These are phyloP conservation scores for Xylariaceae sp. DNA, from an alignment of 2,329 filamentous ascomycete genomes.

Conservation along the genomic window DNA sequence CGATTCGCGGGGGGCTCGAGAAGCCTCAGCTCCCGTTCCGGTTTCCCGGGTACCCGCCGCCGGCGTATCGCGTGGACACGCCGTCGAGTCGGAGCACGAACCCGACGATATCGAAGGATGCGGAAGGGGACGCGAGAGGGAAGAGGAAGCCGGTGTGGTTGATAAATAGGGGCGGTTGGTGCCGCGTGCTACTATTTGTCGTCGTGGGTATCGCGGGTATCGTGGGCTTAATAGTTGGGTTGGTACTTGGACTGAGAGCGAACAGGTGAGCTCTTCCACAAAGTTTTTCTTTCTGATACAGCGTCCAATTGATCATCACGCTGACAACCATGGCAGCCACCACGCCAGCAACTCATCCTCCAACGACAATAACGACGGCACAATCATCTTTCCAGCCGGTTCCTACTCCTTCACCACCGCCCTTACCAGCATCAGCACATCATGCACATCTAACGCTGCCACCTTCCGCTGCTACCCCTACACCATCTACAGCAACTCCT, in stretches of 20 bases:
- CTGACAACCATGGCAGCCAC: too few relatives aligned
- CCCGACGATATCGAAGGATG: conserved; percentile 5
- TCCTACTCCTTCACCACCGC: conserved; percentile 58
- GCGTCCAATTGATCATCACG: too few relatives aligned
- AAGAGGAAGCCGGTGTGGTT: conserved; percentile 11
- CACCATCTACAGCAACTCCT: conserved; percentile 37
- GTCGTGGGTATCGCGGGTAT: too few relatives aligned
- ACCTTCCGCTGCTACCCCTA: conserved; percentile 63
- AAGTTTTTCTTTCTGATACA: too few relatives aligned
- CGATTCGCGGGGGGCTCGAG: neutral
- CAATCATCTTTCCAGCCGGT: conserved; percentile 51
- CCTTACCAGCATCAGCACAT: conserved; percentile 47
- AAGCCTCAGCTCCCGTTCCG: neutral
- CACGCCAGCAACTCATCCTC: neutral
- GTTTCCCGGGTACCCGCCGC: neutral
- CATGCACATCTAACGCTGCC: conserved; percentile 53
- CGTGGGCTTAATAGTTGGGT: too few relatives aligned
- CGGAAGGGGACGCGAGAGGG: too few relatives aligned
- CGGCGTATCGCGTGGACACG: conserved; percentile 1
- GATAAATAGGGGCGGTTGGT: conserved; percentile 27
- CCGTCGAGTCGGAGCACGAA: conserved; percentile 1
- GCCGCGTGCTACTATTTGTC: conserved; percentile 11
- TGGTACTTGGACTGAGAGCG: too few relatives aligned
- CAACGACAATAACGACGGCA: neutral
- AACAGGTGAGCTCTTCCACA: too few relatives aligned